Evolutionary conservation across 2,329 filamentous ascomycete genomes (phyloP), one percentile per base, ranked within the genome.

Genomic region (Juglanconis oblonga): DNA sequence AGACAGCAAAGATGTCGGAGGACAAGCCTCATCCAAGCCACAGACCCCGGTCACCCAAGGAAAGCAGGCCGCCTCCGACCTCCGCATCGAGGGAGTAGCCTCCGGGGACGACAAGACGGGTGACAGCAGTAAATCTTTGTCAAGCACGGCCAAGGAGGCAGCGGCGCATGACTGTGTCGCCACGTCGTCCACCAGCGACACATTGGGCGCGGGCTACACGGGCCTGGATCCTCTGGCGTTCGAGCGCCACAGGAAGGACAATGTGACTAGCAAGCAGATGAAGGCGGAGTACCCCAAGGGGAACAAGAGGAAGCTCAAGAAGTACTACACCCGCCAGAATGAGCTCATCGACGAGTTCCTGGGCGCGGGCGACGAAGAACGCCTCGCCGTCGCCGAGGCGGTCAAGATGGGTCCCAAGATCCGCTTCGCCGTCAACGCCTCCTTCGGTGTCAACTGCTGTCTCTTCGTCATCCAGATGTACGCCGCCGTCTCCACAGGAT

Each of bases 391-490:
- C 48, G 77, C 82, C 51, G 81, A 85, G 66, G 77, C 78, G 52
- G 67, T 75, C 51, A 76, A 80, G 60, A 80, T 84, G 67, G 77
- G 74, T 6, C 77, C 78, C 4, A 81, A 77, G 60, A 78, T 84
- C 67, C 78, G 79, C 64, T 79, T 85, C 65, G 81, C 81, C 42
- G 77, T 85, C 66, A 79, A 81, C 53, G 75, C 76, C 10, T 81
- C 77, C 47, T 83, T 82, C 63, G 70, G 69, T 4, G 78, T 80
- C 64, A 81, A 83, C 69, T 77, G 82, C 55, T 83, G 73, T 62
- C 73, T 85, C 33, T 85, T 85, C 65, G 65, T 82, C 67, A 85
- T 85, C 61, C 82, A 86, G 72, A 70, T 84, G 56, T 85, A 85
- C 67, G 83, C 82, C 47, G 82, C 82, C 55, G 72, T 85, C 56